A percentile compares a stretch with the other conserved stretches of the same genome.
phyloP scores from a whole-genome alignment of 345 rosid species.

The Salix viminalis region DNA sequence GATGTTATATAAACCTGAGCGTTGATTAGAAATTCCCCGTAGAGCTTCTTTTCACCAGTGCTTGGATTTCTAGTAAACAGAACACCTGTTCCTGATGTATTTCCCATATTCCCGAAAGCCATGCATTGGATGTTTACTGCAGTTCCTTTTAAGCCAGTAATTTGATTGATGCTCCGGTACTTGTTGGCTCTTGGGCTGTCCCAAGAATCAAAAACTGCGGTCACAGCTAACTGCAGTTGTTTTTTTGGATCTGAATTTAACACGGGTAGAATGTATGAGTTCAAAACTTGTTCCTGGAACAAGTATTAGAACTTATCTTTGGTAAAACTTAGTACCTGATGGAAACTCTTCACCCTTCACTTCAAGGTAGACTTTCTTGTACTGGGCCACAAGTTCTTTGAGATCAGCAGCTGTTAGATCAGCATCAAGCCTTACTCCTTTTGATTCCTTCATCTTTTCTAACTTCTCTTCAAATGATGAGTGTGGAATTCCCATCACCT shows the following conservation, averaged over 20 bases:
- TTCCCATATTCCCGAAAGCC: slow-evolving; percentile 97
- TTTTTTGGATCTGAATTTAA: slow-evolving; percentile 56
- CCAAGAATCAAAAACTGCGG: slow-evolving; percentile 93
- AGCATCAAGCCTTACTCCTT: slow-evolving; percentile 64
- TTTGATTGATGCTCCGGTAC: slow-evolving; percentile 85
- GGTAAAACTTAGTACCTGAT: slow-evolving; percentile 47
- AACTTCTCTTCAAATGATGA: slow-evolving; percentile 72
- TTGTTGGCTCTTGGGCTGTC: slow-evolving; percentile 81
- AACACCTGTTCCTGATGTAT: slow-evolving; percentile 91
- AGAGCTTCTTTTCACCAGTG: slow-evolving; percentile 83
- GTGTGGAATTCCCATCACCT: slow-evolving; percentile 92
- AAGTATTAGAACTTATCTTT: neutral
- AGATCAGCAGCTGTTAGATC: slow-evolving; percentile 71
- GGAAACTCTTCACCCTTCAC: slow-evolving; percentile 70
- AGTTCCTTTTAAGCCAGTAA: slow-evolving; percentile 80
- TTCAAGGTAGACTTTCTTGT: slow-evolving; percentile 67
- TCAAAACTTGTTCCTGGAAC: neutral
- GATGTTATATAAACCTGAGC: slow-evolving; percentile 64
- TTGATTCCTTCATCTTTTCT: slow-evolving; percentile 57
- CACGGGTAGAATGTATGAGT: neutral
- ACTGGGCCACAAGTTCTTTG: slow-evolving; percentile 71
- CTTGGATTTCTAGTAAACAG: slow-evolving; percentile 93
- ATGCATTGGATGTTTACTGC: slow-evolving; percentile 92
- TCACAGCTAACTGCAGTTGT: slow-evolving; percentile 61
- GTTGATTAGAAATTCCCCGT: slow-evolving; percentile 85